Base-by-base conservation (phyloP, 768 basidiomycete species). In the Coprinopsis strossmayeri region DNA sequence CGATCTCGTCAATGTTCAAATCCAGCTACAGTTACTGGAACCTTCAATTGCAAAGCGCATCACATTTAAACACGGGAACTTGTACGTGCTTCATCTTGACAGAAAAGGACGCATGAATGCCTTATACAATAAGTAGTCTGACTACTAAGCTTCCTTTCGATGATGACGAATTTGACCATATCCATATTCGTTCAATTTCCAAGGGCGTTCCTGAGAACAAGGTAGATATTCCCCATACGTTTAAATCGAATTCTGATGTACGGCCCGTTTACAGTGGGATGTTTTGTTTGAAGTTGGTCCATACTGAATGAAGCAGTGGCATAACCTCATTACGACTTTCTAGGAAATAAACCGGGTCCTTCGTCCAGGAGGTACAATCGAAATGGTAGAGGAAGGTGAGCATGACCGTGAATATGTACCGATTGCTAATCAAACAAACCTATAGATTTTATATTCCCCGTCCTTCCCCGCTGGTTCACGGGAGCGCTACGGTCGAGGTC, bases 91-190 rank as follows among this genome's bases (percentile, higher is more conserved):
- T 42, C 3, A 21, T 34, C 17, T n/a, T n/a, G n/a, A n/a, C n/a
- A n/a, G n/a, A n/a, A n/a, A n/a, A n/a, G n/a, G n/a, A n/a, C n/a
- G n/a, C n/a, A n/a, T n/a, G n/a, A n/a, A n/a, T n/a, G n/a, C n/a
- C n/a, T n/a, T n/a, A n/a, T n/a, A 26, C 27, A 37, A 44, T 55
- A 32, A 38, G 24, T 53, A 89, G 87, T 61, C 64, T 90, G 56
- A 85, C 86, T 40, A 86, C 79, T 10, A 84, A 74, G 56, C 69
- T 90, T 17, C 87, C 87, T 0, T 90, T 88, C 58, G 85, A 88
- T 13, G 87, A 89, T 47, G 85, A 89, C 51, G 79, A 84, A 55
- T 90, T 90, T 52, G 87, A 90, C 61, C 79, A 85, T 61, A 79
- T 90, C n/a, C 88, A 84, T 55, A 76, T 89, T 44, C 72, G 77